Evolutionary conservation across 2,329 filamentous ascomycete genomes (phyloP), one percentile per base, ranked within the genome.

Genomic region (Aphanoascus verrucosus): DNA sequence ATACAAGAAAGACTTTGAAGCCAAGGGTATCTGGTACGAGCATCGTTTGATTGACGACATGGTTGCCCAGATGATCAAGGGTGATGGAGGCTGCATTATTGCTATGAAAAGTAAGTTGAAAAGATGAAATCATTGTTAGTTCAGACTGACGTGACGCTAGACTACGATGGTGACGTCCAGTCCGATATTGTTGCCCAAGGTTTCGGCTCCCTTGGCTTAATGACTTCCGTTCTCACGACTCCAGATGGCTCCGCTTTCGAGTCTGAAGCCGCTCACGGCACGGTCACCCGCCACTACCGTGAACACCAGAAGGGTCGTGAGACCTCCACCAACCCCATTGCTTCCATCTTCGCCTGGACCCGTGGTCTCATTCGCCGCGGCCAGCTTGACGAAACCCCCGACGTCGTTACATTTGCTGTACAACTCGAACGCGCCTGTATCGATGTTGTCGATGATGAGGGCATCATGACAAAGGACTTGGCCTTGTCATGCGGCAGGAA

Each of bases 61-160:
- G 93, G 93, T 98, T 60, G 93, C 93, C 48, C 93, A 98, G 80
- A 98, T 98, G 93, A 86, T 98, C 79, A 98, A 98, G 86, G 93
- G 86, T 74, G 82, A 85, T 65, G 93, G 93, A 63, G 93, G 93
- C 59, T 96, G 93, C 74, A 82, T 97, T 69, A 96, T 97, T 79
- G 93, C 93, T 58, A 82, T 97, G 72, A 98, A 98, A 85, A 97
- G 88, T 94, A 69, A 72, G 83, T 77, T 52, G 38, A 5, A 11
- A n/a, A 20, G 20, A 14, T 35, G 37, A 34, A 34, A 47, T n/a
- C n/a, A 28, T 14, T 53, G 23, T 50, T 20, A 65, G 55, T n/a
- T 6, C 19, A 12, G 5, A 52, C 53, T 59, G 58, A 63, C 56
- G 62, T 57, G 63, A 3, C 17, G 34, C 3, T 62, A 94, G 88